Conservation (phyloP, 805 yeast genomes). For the Starmera dryadoides region DNA sequence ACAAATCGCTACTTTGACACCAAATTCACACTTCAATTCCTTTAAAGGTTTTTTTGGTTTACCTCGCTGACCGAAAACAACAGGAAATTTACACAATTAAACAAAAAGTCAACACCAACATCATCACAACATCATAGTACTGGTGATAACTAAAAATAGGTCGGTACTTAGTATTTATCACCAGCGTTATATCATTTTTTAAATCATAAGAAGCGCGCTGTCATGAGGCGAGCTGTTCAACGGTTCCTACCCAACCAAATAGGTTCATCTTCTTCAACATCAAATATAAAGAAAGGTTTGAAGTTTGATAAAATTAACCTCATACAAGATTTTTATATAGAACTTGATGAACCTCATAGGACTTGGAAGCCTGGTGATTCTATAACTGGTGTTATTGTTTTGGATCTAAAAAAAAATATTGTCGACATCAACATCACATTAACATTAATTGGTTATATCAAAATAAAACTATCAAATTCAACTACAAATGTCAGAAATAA, state of each 20-base stretch:
- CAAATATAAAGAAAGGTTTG: constrained; percentile 16
- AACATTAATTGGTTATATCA: constrained; percentile 49
- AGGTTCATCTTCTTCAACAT: constrained; percentile 3
- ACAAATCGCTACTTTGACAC: no score
- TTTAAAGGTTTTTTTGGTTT: no score
- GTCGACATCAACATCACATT: constrained; percentile 47
- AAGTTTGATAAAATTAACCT: constrained; percentile 24
- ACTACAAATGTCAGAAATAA: constrained; percentile 47
- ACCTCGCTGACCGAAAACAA: no score
- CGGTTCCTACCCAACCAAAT: constrained; percentile 17
- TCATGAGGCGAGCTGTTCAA: constrained; percentile 20
- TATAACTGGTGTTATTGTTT: constrained; percentile 54
- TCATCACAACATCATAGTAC: no score
- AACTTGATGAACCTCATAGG: constrained; percentile 67
- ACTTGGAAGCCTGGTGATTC: constrained; percentile 77
- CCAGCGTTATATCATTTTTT: no score
- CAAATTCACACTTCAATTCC: no score
- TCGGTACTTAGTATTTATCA: no score
- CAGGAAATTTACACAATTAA: no score
- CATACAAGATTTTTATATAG: constrained; percentile 61
- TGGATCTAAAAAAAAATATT: constrained; percentile 48
- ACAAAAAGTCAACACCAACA: no score
- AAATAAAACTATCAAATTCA: constrained; percentile 40
- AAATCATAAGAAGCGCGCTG: background rate
- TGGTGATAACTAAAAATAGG: no score